phyloP scores from a whole-genome alignment of 805 yeast genomes.

The Barnettozyma salicaria region DNA sequence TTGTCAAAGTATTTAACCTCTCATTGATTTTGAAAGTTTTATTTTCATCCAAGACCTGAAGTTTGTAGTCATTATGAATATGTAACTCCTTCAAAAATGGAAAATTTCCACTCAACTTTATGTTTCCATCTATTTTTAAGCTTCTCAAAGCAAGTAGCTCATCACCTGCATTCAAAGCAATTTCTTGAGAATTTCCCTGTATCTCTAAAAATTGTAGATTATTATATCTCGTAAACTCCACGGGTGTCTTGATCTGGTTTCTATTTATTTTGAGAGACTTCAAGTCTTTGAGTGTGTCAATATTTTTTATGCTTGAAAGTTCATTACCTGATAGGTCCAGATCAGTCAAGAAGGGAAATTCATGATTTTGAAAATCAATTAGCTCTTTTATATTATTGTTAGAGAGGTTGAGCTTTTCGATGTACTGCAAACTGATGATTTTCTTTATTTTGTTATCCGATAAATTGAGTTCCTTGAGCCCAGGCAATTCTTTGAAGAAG shows the following conservation, averaged over 20 bases:
- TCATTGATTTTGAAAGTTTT: constrained; percentile 1
- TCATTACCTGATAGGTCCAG: constrained; percentile 15
- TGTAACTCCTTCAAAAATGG: constrained; percentile 2
- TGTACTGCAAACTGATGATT: constrained; percentile 12
- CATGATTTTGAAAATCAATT: constrained; percentile 6
- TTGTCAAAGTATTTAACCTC: constrained; percentile 2
- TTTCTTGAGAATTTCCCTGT: constrained; percentile 1
- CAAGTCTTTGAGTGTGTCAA: not conserved
- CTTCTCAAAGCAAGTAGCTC: constrained; percentile 1
- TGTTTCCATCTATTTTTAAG: constrained; percentile 7
- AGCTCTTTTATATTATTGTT: constrained; percentile 28
- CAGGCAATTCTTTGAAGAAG: constrained; percentile 24
- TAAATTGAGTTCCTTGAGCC: constrained; percentile 23
- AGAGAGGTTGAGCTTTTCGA: constrained; percentile 33
- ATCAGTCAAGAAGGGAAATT: constrained; percentile 15
- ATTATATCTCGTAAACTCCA: not conserved
- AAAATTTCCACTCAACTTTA: constrained; percentile 4
- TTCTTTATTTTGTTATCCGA: constrained; percentile 33
- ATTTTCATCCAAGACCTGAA: not conserved
- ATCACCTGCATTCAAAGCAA: not conserved
- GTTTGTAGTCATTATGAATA: constrained; percentile 1
- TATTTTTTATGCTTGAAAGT: constrained; percentile 6
- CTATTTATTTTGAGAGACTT: constrained; percentile 1
- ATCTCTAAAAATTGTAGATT: constrained; percentile 3
- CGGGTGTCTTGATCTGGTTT: not conserved